A percentile compares a stretch with the other conserved stretches of the same genome.
These are phyloP conservation scores for Colletotrichum gigasporum DNA, from an alignment of 2,329 filamentous ascomycete species.

Conservation along the genomic window DNA sequence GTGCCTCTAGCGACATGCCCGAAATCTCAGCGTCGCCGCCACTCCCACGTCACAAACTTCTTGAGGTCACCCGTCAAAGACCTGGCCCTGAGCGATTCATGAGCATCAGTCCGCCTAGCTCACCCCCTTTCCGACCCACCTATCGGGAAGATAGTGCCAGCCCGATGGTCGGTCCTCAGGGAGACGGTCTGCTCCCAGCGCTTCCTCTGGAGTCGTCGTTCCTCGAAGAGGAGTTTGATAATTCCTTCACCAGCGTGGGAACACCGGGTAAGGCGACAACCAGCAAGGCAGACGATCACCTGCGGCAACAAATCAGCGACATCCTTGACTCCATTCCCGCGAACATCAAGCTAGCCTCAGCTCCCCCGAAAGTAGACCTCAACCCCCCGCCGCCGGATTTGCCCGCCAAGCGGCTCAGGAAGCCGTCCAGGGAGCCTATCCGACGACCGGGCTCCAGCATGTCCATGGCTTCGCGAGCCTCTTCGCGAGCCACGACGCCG, in stretches of 20 bases:
- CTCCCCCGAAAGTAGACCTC: conserved; percentile 57
- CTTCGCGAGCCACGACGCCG: conserved; percentile 67
- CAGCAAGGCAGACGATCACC: conserved; percentile 68
- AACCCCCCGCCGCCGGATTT: conserved; percentile 70
- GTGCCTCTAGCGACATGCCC: conserved; percentile 51
- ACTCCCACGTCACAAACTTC: conserved; percentile 41
- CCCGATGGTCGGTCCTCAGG: conserved; percentile 23
- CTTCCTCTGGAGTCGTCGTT: conserved; percentile 55
- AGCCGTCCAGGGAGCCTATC: conserved; percentile 52
- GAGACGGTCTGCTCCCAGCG: conserved; percentile 41
- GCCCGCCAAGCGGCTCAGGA: conserved; percentile 57
- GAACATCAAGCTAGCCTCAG: conserved; percentile 76
- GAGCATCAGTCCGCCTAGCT: conserved; percentile 58
- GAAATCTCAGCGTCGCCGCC: conserved; percentile 57
- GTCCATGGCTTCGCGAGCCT: conserved; percentile 45
- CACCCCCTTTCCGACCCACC: conserved; percentile 47
- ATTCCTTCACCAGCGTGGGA: conserved; percentile 43
- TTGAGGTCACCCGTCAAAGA: conserved; percentile 2
- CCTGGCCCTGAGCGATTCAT: conserved; percentile 38
- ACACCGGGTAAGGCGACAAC: conserved; percentile 47
- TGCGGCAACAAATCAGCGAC: conserved; percentile 82
- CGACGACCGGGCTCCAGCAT: conserved; percentile 60
- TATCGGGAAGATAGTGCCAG: conserved; percentile 21
- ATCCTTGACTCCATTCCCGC: conserved; percentile 82
- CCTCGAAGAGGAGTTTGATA: conserved; percentile 58